Percentiles rank a stretch among this genome's conserved stretches.
Conservation (phyloP, 768 basidiomycete genomes). For the Boletus vinaceobasis region DNA sequence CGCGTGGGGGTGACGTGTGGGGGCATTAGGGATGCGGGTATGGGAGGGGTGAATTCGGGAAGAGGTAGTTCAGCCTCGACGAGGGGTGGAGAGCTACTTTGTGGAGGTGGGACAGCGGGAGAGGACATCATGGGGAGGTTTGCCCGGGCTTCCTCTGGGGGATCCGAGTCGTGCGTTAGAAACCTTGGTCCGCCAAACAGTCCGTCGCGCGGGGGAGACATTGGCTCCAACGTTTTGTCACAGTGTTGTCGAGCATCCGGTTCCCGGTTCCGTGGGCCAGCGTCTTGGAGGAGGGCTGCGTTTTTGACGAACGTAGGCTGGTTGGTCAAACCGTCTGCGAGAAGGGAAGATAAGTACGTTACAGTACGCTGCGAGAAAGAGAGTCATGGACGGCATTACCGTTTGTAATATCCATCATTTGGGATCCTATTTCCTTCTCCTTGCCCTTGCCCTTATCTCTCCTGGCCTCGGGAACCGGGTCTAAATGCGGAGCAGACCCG, state of each 20-base stretch:
- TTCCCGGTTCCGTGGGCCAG: neutral
- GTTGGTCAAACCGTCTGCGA: conserved; percentile 4
- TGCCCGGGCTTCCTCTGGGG: conserved; percentile 9
- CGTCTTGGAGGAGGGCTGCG: conserved; percentile 20
- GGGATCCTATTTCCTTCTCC: conserved; percentile 26
- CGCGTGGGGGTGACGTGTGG: neutral
- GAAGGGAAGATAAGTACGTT: neutral
- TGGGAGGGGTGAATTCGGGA: conserved; percentile 1
- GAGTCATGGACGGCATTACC: conserved; percentile 16
- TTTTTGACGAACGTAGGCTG: conserved; percentile 22
- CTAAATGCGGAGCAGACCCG: neutral
- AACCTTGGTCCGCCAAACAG: conserved; percentile 36
- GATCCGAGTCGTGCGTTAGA: conserved; percentile 25
- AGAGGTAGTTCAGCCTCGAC: conserved; percentile 2
- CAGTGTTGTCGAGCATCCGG: neutral
- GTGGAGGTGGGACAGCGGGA: conserved; percentile 20
- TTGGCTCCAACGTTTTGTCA: neutral
- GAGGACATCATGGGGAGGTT: conserved; percentile 10
- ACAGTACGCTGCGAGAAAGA: neutral
- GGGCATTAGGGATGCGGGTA: neutral
- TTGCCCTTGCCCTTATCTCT: conserved; percentile 33
- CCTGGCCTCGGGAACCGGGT: conserved; percentile 4
- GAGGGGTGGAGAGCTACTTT: conserved; percentile 28
- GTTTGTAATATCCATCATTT: conserved; percentile 38
- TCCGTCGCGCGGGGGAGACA: neutral